Evolutionary conservation across 2,329 filamentous ascomycete genomes (phyloP).

Genomic region (Penicillium occitanis): DNA sequence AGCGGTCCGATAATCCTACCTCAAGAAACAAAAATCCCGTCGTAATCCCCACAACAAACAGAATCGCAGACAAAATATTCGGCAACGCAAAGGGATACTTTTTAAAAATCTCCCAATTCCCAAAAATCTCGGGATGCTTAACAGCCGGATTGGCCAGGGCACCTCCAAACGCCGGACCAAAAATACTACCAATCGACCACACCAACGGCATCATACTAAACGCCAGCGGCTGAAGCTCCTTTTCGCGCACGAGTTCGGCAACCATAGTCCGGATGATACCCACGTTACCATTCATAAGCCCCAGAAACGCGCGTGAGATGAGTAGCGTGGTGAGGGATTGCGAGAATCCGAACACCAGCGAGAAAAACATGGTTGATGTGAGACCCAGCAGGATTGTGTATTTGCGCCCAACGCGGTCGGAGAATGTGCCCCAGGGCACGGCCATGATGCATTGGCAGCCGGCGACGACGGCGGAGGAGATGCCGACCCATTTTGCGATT

Average conservation of each 20-base stretch:
- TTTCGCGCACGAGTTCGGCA: constrained; percentile 86
- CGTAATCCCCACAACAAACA: constrained; percentile 76
- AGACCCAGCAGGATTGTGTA: constrained; percentile 74
- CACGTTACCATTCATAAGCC: constrained; percentile 86
- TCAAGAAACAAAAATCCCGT: constrained; percentile 76
- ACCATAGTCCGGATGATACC: constrained; percentile 85
- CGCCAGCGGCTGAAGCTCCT: constrained; percentile 79
- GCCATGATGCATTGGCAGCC: constrained; percentile 70
- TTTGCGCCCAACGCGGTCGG: constrained; percentile 79
- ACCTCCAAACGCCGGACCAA: constrained; percentile 85
- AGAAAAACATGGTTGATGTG: constrained; percentile 75
- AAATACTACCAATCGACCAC: constrained; percentile 83
- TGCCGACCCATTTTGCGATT: constrained; percentile 77
- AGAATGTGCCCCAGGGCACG: constrained; percentile 72
- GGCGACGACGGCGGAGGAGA: constrained; percentile 71
- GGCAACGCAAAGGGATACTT: constrained; percentile 80
- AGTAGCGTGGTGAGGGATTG: constrained; percentile 78
- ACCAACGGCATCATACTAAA: constrained; percentile 93
- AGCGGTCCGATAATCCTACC: constrained; percentile 40
- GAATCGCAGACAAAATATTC: constrained; percentile 71
- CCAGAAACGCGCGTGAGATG: constrained; percentile 71
- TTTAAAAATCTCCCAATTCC: constrained; percentile 65
- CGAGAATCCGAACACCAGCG: constrained; percentile 80
- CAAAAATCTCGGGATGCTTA: constrained; percentile 71
- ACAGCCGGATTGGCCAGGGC: constrained; percentile 78